phyloP scores from a whole-genome alignment of 805 yeast genomes.

The Wickerhamomyces bovis region DNA sequence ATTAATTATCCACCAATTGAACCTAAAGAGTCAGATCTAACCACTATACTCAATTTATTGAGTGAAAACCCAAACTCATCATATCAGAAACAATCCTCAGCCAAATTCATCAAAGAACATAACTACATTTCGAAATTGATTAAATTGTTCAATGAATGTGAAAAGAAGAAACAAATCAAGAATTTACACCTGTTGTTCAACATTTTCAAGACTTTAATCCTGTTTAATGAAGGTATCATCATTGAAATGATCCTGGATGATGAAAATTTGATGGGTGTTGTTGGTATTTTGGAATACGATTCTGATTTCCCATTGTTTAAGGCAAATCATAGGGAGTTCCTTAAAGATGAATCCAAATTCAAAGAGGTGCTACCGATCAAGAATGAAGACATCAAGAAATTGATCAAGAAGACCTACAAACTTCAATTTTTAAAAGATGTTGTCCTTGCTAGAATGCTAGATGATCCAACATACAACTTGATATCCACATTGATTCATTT shows the following conservation, averaged over 20 bases:
- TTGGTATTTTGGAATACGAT: constrained; percentile 86
- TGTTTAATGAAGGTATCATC: constrained; percentile 63
- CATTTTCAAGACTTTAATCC: constrained; percentile 61
- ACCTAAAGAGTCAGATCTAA: constrained; percentile 46
- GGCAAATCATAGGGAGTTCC: constrained; percentile 70
- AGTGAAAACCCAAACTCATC: constrained; percentile 50
- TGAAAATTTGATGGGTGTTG: constrained; percentile 47
- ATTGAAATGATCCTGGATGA: constrained; percentile 54
- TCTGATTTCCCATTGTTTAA: constrained; percentile 77
- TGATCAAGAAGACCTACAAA: constrained; percentile 70
- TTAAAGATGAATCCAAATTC: constrained; percentile 52
- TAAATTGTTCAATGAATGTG: constrained; percentile 49
- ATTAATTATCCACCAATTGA: constrained; percentile 54
- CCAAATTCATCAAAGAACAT: constrained; percentile 45
- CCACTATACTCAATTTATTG: constrained; percentile 48
- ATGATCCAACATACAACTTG: constrained; percentile 68
- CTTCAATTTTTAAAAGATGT: constrained; percentile 83
- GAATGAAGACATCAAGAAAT: constrained; percentile 40
- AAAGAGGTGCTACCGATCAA: constrained; percentile 66
- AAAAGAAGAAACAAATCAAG: constrained; percentile 42
- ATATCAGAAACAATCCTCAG: constrained; percentile 56
- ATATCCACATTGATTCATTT: constrained; percentile 60
- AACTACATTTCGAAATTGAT: constrained; percentile 50
- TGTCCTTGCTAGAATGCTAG: constrained; percentile 73
- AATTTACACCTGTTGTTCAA: constrained; percentile 65